Evolutionary conservation across 1,139 yeast species (phyloP).

Genomic region (Chernovozyma sophiae-reginae): DNA sequence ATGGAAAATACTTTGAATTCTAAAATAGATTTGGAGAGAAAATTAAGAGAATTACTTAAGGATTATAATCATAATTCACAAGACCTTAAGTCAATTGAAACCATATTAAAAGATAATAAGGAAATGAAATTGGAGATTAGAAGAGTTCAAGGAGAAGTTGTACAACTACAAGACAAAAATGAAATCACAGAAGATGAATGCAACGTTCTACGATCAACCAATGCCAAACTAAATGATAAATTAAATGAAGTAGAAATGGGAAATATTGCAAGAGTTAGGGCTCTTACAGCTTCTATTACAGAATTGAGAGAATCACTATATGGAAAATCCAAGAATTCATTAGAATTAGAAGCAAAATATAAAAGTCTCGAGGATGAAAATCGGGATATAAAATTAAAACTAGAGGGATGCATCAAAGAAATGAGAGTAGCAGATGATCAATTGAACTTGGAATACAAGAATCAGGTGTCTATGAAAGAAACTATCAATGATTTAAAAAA

Average conservation of each 20-base stretch:
- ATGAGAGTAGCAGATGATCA: slow-evolving; percentile 7
- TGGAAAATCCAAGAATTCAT: not conserved
- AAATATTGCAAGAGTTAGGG: not conserved
- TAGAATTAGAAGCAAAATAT: not conserved
- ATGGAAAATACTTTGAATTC: not conserved
- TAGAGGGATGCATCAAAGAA: slow-evolving; percentile 1
- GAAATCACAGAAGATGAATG: not conserved
- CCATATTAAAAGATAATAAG: not conserved
- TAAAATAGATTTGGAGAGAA: not conserved
- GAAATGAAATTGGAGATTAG: not conserved
- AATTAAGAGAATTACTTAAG: not conserved
- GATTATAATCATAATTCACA: not conserved
- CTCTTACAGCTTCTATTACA: not conserved
- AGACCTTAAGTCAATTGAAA: not conserved
- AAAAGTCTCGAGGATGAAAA: slow-evolving; percentile 1
- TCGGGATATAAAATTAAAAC: not conserved
- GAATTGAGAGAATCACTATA: not conserved
- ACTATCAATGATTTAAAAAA: not conserved
- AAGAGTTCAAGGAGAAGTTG: not conserved
- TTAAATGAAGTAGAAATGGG: not conserved
- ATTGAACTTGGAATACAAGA: slow-evolving; percentile 4
- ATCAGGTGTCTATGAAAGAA: not conserved
- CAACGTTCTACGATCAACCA: no score
- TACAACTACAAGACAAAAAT: not conserved
- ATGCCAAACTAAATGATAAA: not conserved